These are phyloP conservation scores for Rhizomucor miehei DNA, from an alignment of 371 early-diverging fungal genomes.

Conservation along the genomic window DNA sequence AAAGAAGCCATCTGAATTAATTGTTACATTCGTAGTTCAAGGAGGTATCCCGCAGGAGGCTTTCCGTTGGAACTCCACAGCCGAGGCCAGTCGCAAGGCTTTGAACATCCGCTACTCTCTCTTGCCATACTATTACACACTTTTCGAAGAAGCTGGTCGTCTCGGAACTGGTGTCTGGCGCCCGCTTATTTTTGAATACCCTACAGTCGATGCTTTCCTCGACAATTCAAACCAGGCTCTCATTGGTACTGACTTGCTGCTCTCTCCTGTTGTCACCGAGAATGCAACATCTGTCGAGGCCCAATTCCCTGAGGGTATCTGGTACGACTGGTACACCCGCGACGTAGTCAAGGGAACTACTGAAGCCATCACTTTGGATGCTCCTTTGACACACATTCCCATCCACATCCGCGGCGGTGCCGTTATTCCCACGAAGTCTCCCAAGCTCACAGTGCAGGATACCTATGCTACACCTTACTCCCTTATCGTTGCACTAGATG, in stretches of 20 bases:
- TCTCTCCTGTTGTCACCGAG: slow-evolving; percentile 54
- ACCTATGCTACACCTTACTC: slow-evolving; percentile 40
- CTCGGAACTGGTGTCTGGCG: slow-evolving; percentile 45
- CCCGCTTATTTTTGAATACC: slow-evolving; percentile 40
- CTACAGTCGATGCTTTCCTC: slow-evolving; percentile 15
- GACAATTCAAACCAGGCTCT: slow-evolving; percentile 30
- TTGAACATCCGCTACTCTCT: slow-evolving; percentile 60
- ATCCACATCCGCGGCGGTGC: slow-evolving; percentile 48
- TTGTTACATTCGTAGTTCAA: slow-evolving; percentile 15
- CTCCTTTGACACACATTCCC: slow-evolving; percentile 45
- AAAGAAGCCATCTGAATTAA: neutral
- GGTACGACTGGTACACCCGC: slow-evolving; percentile 53
- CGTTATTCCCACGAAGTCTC: slow-evolving; percentile 47
- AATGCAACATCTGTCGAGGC: slow-evolving; percentile 42
- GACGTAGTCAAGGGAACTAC: slow-evolving; percentile 9
- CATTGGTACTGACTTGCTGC: slow-evolving; percentile 46
- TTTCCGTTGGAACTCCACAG: slow-evolving; percentile 46
- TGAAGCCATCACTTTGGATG: slow-evolving; percentile 26
- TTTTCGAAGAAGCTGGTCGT: slow-evolving; percentile 55
- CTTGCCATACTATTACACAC: slow-evolving; percentile 66
- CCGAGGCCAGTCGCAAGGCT: slow-evolving; percentile 48
- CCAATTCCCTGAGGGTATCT: slow-evolving; percentile 52
- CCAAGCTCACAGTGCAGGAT: slow-evolving; percentile 45
- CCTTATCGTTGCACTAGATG: slow-evolving; percentile 52
- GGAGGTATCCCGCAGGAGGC: slow-evolving; percentile 53